phyloP scores from a whole-genome alignment of 192 early-diverging fungal species.

The Phycomyces nitens region DNA sequence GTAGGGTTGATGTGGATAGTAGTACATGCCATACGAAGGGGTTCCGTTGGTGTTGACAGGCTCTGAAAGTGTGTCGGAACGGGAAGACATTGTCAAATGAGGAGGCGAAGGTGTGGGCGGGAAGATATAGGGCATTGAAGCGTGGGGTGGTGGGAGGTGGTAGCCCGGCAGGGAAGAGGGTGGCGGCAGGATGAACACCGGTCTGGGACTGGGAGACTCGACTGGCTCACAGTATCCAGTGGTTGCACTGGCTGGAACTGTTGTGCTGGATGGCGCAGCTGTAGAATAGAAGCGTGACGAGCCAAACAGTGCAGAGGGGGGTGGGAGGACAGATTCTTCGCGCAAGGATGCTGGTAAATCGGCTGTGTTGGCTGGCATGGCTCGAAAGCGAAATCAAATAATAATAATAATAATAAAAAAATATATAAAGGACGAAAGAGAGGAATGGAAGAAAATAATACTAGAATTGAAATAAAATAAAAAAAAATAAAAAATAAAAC shows the following conservation, averaged over 20 bases:
- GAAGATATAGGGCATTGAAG: constrained; percentile 2
- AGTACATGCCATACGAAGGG: background rate
- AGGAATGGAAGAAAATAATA: background rate
- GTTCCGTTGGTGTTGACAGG: no score
- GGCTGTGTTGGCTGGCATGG: background rate
- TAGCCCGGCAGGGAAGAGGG: constrained; percentile 23
- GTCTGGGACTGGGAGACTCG: constrained; percentile 2
- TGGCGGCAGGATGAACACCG: constrained; percentile 24
- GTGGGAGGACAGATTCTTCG: constrained; percentile 10
- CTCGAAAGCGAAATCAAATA: background rate
- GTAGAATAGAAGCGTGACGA: constrained; percentile 9
- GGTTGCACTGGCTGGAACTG: background rate
- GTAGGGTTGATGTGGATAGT: background rate
- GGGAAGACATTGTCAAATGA: background rate
- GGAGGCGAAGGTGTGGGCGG: constrained; percentile 10
- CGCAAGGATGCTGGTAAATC: background rate
- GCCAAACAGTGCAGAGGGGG: constrained; percentile 16
- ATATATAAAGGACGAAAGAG: background rate
- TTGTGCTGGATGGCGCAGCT: background rate
- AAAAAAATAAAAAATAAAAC: constrained; percentile 4
- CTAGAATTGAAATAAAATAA: background rate
- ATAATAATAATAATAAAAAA: constrained; percentile 11
- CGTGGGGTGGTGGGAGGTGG: constrained; percentile 11
- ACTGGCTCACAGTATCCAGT: background rate
- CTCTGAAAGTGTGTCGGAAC: background rate